These are phyloP conservation scores for Arbutus unedo DNA, from an alignment of 148 eudicot species.

Conservation along the genomic window DNA sequence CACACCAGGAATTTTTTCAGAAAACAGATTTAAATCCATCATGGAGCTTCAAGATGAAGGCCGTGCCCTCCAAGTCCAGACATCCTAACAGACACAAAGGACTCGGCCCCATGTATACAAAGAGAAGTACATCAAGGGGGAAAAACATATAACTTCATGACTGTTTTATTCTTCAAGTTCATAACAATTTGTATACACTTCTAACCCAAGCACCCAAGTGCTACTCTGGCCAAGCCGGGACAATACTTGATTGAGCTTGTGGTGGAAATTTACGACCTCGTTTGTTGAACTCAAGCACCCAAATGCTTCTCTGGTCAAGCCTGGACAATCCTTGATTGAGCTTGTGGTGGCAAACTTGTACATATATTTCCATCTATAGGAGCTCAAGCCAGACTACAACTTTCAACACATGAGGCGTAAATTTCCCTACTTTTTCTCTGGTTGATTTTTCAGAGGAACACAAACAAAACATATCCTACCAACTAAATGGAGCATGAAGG, in stretches of 20 bases:
- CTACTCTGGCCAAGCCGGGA: not conserved
- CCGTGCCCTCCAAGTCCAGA: not conserved
- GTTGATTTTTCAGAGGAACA: not conserved
- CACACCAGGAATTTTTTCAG: not conserved
- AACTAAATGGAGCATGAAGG: slow-evolving; percentile 13
- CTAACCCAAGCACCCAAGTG: not conserved
- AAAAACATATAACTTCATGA: not conserved
- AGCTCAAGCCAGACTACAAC: not conserved
- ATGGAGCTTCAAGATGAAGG: not conserved
- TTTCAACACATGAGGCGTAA: not conserved
- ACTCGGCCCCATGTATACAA: not conserved
- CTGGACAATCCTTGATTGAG: not conserved
- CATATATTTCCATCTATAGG: not conserved
- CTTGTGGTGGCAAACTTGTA: not conserved
- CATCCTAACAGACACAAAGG: not conserved
- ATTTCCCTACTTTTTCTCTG: not conserved
- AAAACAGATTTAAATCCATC: not conserved
- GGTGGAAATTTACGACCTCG: too few relatives aligned
- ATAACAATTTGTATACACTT: not conserved
- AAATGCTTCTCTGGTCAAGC: not conserved
- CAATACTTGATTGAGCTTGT: not conserved
- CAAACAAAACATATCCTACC: not conserved
- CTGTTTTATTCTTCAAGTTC: not conserved
- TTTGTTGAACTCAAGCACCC: not conserved
- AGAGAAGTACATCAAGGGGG: not conserved